A percentile compares a stretch with the other conserved stretches of the same genome.
Evolutionary conservation across 1,284 basidiomycete genomes (phyloP).

Genomic region (Flammula alnicola): DNA sequence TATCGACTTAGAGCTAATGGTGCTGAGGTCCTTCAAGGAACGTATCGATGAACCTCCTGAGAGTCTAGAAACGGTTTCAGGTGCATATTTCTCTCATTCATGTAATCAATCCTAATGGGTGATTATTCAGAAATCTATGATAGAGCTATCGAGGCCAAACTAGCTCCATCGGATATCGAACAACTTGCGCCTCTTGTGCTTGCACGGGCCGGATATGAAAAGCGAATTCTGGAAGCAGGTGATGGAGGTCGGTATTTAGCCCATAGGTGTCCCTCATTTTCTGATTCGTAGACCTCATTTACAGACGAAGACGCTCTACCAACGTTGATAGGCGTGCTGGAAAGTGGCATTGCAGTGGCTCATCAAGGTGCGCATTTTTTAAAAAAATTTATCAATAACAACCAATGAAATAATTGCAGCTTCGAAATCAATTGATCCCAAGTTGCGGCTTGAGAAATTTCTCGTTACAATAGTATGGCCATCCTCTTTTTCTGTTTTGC

Average conservation of each 20-base stretch:
- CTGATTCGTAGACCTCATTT: constrained; percentile 8
- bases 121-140: constrained; percentile 55
- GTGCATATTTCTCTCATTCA: constrained; percentile 25
- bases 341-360: constrained; percentile 64
- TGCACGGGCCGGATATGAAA: constrained; percentile 70
- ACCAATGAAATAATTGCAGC: constrained; percentile 34
- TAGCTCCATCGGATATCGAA: constrained; percentile 64
- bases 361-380: constrained; percentile 50
- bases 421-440: constrained; percentile 52
- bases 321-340: constrained; percentile 56
- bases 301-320: constrained; percentile 53
- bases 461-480: constrained; percentile 69
- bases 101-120: constrained; percentile 7
- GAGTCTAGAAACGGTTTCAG: constrained; percentile 42
- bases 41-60: constrained; percentile 34
- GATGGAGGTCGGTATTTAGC: constrained; percentile 41
- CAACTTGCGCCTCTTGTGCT: constrained; percentile 70
- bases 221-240: constrained; percentile 53
- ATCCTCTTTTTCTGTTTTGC: background rate
- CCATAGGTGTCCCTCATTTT: background rate
- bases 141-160: constrained; percentile 56
- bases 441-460: constrained; percentile 82
- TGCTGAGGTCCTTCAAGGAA: constrained; percentile 26
- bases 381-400: background rate
- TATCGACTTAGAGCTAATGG: background rate